Evolutionary conservation across 2,329 filamentous ascomycete genomes (phyloP), one percentile per base, ranked within the genome.

Genomic region (Colletotrichum graminicola): DNA sequence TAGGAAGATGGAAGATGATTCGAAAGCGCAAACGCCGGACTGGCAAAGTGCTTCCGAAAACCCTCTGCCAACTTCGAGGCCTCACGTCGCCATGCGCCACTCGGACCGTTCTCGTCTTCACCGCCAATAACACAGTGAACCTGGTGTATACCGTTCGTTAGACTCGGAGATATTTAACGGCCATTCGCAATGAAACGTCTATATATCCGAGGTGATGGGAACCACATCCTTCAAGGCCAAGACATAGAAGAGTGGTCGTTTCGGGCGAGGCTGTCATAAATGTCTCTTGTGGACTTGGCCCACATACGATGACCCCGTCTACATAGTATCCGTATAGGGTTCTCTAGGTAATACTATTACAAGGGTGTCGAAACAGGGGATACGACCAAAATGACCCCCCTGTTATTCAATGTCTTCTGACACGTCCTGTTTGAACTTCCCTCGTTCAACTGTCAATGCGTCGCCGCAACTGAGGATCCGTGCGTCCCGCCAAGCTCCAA

Each of bases 361-460:
- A 49, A 45, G 51, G 26, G n/a, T 55, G 14, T 66, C 32, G 26
- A 34, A 45, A 51, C 10, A 18, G 6, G 26, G 26, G n/a, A 43
- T 6, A 41, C 47, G 49, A 23, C 47, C 41, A 39, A 55, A 49
- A 32, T 45, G 41, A 43, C 34, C 18, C 52, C 52, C 57, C 16
- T 41, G 36, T 36, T 54, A 26, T 39, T 47, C 66, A 54, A 60
- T 12, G 56, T 59, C 54, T 56, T 72, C 70, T n/a, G 70, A 72
- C 70, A 56, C 29, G 34, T 66, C 65, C 61, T 51, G 70, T 72
- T 71, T 72, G 55, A 65, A 39, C 26, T 57, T 8, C 49, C 70
- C 61, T 71, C 51, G 52, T 61, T 60, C 61, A 56, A 32, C 56
- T 47, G 67, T 71, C 70, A 72, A 66, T 39, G 70, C 70, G 66